Evolutionary conservation across 805 yeast genomes (phyloP).

Genomic region (Brettanomyces anomalus): DNA sequence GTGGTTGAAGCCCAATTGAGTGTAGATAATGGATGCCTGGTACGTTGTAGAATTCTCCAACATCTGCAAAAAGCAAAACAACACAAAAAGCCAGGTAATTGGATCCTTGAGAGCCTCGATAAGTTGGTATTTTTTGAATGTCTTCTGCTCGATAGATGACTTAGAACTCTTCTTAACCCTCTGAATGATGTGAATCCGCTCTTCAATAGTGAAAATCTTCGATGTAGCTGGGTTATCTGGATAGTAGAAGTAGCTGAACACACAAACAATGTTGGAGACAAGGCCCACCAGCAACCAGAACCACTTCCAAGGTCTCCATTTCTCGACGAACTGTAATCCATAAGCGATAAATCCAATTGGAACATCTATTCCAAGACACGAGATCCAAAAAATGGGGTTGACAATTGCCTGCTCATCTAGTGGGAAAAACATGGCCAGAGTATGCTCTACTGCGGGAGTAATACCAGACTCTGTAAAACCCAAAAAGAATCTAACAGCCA

Average conservation of each 20-base stretch:
- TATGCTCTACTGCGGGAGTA: conserved; percentile 9
- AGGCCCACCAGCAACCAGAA: conserved; percentile 45
- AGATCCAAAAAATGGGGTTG: conserved; percentile 17
- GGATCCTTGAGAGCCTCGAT: conserved; percentile 40
- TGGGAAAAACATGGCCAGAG: conserved; percentile 35
- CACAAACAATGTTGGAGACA: conserved; percentile 31
- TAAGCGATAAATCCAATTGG: conserved; percentile 28
- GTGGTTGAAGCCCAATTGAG: conserved; percentile 10
- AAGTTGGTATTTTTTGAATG: conserved; percentile 35
- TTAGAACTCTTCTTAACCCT: conserved; percentile 27
- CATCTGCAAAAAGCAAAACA: conserved; percentile 15
- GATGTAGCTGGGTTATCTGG: conserved; percentile 49
- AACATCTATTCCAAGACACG: conserved; percentile 36
- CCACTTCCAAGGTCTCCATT: conserved; percentile 34
- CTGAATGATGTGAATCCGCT: conserved; percentile 29
- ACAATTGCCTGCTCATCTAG: conserved; percentile 31
- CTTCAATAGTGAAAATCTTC: conserved; percentile 32
- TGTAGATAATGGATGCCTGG: conserved; percentile 12
- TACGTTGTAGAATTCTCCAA: conserved; percentile 15
- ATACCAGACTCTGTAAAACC: conserved; percentile 25
- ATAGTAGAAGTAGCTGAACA: conserved; percentile 29
- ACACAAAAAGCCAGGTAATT: conserved; percentile 30
- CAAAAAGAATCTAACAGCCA: conserved; percentile 27
- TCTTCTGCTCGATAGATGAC: conserved; percentile 32
- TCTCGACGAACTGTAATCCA: conserved; percentile 12